phyloP scores from a whole-genome alignment of 345 rosid genomes.

The Brassica rapa region DNA sequence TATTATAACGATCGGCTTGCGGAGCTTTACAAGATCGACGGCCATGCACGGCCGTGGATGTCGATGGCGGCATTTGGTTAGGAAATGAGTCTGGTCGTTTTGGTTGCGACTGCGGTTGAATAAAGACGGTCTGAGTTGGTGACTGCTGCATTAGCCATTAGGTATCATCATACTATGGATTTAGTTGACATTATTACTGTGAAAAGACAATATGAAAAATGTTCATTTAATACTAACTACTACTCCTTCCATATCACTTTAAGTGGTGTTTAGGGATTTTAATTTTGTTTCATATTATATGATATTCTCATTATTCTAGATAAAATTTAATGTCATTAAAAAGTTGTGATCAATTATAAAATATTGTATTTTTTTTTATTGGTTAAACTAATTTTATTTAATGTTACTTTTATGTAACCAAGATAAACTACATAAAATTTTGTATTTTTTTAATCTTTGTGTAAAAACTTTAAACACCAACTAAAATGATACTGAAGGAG shows the following conservation, averaged over 20 bases:
- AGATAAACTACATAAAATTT: too few species aligned
- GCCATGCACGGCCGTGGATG: constrained; percentile 47
- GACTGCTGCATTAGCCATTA: constrained; percentile 24
- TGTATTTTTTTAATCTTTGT: too few species aligned
- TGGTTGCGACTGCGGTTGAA: constrained; percentile 28
- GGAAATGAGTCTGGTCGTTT: constrained; percentile 29
- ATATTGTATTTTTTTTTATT: too few species aligned
- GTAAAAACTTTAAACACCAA: too few species aligned
- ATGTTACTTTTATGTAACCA: too few species aligned
- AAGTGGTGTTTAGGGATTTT: too few species aligned
- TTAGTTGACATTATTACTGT: not conserved
- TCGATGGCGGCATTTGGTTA: constrained; percentile 38
- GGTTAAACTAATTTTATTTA: too few species aligned
- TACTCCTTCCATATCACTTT: not conserved
- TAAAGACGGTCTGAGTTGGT: constrained; percentile 10
- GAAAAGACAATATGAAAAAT: not conserved
- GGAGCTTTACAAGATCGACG: constrained; percentile 55
- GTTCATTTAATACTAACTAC: not conserved
- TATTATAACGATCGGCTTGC: constrained; percentile 52
- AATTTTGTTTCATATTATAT: too few species aligned
- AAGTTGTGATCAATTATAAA: too few species aligned
- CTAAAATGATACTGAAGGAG: too few species aligned
- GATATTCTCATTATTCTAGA: too few species aligned
- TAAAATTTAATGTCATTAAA: too few species aligned
- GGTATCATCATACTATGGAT: not conserved